Conservation (phyloP, 2,329 filamentous ascomycete species). For the Pyrenochaeta sp. region DNA sequence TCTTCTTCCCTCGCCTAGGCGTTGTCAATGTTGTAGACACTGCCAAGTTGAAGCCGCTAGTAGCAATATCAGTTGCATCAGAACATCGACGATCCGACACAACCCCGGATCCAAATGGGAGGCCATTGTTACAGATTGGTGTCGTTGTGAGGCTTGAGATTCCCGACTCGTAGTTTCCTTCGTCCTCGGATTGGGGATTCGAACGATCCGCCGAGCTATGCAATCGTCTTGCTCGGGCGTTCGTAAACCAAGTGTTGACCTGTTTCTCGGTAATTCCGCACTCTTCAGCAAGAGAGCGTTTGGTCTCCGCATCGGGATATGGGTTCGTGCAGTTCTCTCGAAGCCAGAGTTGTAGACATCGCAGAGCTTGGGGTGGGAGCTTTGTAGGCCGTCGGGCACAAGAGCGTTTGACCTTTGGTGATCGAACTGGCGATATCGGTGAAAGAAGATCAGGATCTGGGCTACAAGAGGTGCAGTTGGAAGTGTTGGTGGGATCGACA, state of each 20-base stretch:
- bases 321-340: constrained; percentile 39
- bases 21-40: constrained; percentile 11
- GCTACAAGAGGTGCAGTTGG: constrained; percentile 24
- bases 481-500: constrained; percentile 17
- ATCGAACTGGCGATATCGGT: constrained; percentile 12
- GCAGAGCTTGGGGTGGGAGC: constrained; percentile 39
- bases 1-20: constrained; percentile 47
- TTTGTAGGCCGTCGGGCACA: constrained; percentile 38
- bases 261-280: constrained; percentile 47
- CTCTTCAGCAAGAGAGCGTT: constrained; percentile 36
- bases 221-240: constrained; percentile 41
- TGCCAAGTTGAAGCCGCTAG: neutral
- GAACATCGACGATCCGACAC: constrained; percentile 3
- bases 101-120: constrained; percentile 11
- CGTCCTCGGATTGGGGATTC: constrained; percentile 27
- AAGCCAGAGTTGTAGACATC: constrained; percentile 40
- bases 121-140: constrained; percentile 7
- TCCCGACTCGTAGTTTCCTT: constrained; percentile 21
- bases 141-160: constrained; percentile 19
- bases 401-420: constrained; percentile 35
- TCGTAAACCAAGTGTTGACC: constrained; percentile 48
- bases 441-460: constrained; percentile 12
- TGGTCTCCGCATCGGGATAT: constrained; percentile 41
- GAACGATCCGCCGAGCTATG: constrained; percentile 16
- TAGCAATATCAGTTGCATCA: constrained; percentile 13